phyloP scores from a whole-genome alignment of 805 yeast genomes.

The Saturnispora saitoi region DNA sequence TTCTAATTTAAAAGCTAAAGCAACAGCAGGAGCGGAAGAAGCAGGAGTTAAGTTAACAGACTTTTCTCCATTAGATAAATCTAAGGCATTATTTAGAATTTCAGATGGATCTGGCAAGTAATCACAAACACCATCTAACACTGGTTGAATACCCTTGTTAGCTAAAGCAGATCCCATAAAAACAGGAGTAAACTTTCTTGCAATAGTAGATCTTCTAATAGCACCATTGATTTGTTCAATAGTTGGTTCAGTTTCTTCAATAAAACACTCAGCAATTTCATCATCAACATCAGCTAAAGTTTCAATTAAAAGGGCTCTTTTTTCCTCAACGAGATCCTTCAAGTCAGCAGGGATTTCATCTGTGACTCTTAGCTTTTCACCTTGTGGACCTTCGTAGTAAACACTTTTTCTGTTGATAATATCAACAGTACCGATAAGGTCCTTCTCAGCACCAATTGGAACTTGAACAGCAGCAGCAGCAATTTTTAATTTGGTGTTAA shows the following conservation, averaged over 20 bases:
- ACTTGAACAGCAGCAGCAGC: constrained; percentile 98
- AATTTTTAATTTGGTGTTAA: constrained; percentile 76
- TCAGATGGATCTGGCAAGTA: constrained; percentile 94
- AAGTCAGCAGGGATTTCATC: constrained; percentile 70
- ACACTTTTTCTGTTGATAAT: constrained; percentile 80
- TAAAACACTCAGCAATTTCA: constrained; percentile 85
- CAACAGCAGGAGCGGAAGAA: constrained; percentile 73
- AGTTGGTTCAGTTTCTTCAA: constrained; percentile 86
- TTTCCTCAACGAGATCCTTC: constrained; percentile 78
- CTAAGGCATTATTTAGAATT: constrained; percentile 83
- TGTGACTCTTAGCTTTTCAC: constrained; percentile 63
- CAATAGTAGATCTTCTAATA: constrained; percentile 91
- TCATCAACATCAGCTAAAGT: constrained; percentile 97
- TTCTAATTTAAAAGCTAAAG: constrained; percentile 96
- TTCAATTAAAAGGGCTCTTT: constrained; percentile 77
- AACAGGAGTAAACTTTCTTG: constrained; percentile 97
- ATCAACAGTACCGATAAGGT: constrained; percentile 82
- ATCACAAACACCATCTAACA: constrained; percentile 91
- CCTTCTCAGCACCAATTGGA: constrained; percentile 90
- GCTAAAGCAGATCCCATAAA: constrained; percentile 98
- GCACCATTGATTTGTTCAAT: constrained; percentile 78
- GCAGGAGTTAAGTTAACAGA: constrained; percentile 72
- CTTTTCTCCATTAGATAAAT: constrained; percentile 52
- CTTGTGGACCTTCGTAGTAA: constrained; percentile 84
- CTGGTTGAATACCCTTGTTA: constrained; percentile 91